Conservation (phyloP, 1,284 basidiomycete genomes). For the Heterobasidion irregulare region DNA sequence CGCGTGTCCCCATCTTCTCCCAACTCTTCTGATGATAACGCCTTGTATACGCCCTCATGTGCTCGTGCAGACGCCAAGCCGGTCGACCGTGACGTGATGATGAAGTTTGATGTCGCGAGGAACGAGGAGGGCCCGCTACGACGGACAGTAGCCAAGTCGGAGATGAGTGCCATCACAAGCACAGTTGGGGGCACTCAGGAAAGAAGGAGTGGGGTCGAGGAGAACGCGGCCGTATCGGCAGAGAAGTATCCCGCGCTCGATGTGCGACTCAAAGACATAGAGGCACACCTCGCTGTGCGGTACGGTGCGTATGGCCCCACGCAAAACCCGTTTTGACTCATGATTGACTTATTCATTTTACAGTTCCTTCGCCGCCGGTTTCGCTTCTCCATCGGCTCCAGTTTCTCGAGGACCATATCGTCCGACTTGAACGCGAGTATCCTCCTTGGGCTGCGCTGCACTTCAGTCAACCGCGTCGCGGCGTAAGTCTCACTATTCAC, state of each 20-base stretch:
- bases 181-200: not conserved
- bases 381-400: constrained; percentile 55
- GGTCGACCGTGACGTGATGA: constrained; percentile 64
- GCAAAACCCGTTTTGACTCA: not conserved
- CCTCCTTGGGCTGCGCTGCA: constrained; percentile 79
- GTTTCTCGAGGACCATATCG: constrained; percentile 67
- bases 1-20: constrained; percentile 11
- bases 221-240: constrained; percentile 22
- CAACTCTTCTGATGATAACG: not conserved
- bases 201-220: constrained; percentile 9
- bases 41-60: constrained; percentile 33
- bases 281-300: constrained; percentile 59
- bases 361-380: constrained; percentile 63
- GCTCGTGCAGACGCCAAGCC: constrained; percentile 65
- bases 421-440: constrained; percentile 66
- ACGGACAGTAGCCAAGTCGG: constrained; percentile 35
- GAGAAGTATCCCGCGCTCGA: constrained; percentile 49
- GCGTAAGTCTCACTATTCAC: constrained; percentile 39
- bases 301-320: constrained; percentile 44
- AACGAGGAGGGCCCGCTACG: constrained; percentile 70
- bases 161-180: constrained; percentile 9
- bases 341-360: not conserved
- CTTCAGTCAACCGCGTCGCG: constrained; percentile 72
- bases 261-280: constrained; percentile 54
- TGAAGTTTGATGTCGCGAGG: constrained; percentile 77